Evolutionary conservation across 768 basidiomycete genomes (phyloP), one percentile per base, ranked within the genome.

Genomic region (Kwoniella europaea): DNA sequence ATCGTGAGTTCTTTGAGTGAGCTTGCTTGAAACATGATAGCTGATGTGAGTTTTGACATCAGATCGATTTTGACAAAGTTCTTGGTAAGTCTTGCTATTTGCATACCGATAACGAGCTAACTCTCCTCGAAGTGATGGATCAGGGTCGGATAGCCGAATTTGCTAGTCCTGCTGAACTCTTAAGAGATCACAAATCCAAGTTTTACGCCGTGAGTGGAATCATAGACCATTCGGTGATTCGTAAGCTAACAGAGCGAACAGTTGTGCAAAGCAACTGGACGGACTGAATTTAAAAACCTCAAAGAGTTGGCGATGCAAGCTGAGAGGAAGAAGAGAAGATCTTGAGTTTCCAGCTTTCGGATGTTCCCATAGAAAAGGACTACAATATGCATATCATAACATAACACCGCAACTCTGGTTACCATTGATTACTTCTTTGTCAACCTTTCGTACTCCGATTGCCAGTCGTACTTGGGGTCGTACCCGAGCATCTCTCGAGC

Each of bases 131-230:
- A 54, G 71, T 75, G 20, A 76, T 94, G 27, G 92, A 93, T 58
- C 86, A 91, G 79, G 92, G 93, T 4, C 87, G 87, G 1, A 91
- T 94, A 56, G 86, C 88, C 4, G 93, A 94, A 77, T 93, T 90
- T 75, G 91, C 77, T 24, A 74, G 72, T 61, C 82, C 82, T 3
- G 79, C 78, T 1, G 80, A 75, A 44, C 57, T 83, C 35, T 69
- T 83, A 10, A 71, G 79, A 15, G 74, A 83, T 64, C 73, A 72
- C 43, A 74, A 74, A 24, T 83, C 82, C 43, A 74, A 74, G 52
- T 83, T 83, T 72, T 81, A 80, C 62, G 62, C 74, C 7, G 81
- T 80, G 60, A 67, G 77, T 64, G 10, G 18, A 6, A 15, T 42
- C 20, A 18, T 16, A 10, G 15, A 7, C 3, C 12, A 16, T 13